Base-by-base conservation (phyloP, 371 early-diverging fungal genomes). In the Syncephalis fuscata region DNA sequence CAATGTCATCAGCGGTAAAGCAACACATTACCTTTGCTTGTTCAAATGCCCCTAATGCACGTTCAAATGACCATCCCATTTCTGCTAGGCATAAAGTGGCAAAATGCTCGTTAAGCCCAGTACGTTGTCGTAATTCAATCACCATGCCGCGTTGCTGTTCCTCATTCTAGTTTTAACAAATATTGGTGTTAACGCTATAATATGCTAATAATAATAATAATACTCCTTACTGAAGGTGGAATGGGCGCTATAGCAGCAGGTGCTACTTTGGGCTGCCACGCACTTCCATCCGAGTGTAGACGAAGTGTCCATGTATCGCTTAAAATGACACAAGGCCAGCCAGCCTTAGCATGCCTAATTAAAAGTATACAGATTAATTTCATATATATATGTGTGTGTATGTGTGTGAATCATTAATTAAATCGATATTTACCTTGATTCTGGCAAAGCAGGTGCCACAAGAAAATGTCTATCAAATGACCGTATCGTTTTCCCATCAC, bases 381-480 rank as follows among this genome's bases (percentile, higher is more conserved):
- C 19, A 11, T 2, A 8, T 41, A 19, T 14, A 3, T 44, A 44
- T 22, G 20, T 19, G 44, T 16, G 4, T 20, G 22, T 22, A 24
- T 7, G 14, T 11, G 11, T 10, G 4, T 11, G 22, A 22, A 2
- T 19, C 11, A 10, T 2, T 2, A 3, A 22, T 20, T 4, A 44
- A 16, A 22, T 3, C 14, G 11, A 20, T 11, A 7, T 21, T 17
- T 44, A 44, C 44, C 24, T 44, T 19, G 44, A 44, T 22, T 24
- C 44, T 3, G 44, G 44, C 10, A 24, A 22, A 22, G 44, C 22
- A 16, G 44, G 44, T 16, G 44, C 19, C 19, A 44, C 24, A 19
- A 44, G 19, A 22, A 44, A 44, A 24, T 19, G 19, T 44, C 44
- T 15, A 44, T 44, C 44, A 22, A 44, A 44, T 44, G 44, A 44